Percentiles rank a stretch among this genome's conserved stretches.
These are phyloP conservation scores for Candida namnaoensis DNA, from an alignment of 805 yeast species.

Conservation along the genomic window DNA sequence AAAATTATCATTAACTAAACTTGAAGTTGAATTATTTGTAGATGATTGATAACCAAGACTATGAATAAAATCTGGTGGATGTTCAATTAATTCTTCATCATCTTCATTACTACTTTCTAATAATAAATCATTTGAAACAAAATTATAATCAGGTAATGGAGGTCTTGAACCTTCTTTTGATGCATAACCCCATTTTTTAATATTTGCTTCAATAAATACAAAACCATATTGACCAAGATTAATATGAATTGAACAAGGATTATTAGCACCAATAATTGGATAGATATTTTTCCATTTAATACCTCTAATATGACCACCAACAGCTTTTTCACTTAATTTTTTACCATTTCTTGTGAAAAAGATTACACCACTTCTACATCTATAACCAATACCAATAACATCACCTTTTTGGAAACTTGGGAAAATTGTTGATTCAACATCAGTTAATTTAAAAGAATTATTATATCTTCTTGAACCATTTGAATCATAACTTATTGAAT, in stretches of 20 bases:
- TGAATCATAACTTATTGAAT: slow-evolving; percentile 83
- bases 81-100: slow-evolving; percentile 16
- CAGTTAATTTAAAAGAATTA: slow-evolving; percentile 53
- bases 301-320: slow-evolving; percentile 72
- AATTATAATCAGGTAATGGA: slow-evolving; percentile 90
- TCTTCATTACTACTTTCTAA: slow-evolving; percentile 46
- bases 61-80: slow-evolving; percentile 18
- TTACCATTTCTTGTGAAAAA: slow-evolving; percentile 95
- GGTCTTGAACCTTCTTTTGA: slow-evolving; percentile 80
- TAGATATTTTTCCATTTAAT: slow-evolving; percentile 64
- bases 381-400: slow-evolving; percentile 86
- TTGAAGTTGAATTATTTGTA: slow-evolving; percentile 14
- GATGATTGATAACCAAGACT: slow-evolving; percentile 19
- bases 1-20: slow-evolving; percentile 19
- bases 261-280: slow-evolving; percentile 86
- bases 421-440: slow-evolving; percentile 39
- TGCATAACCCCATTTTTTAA: slow-evolving; percentile 79
- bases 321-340: slow-evolving; percentile 69
- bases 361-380: slow-evolving; percentile 73
- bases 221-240: slow-evolving; percentile 81
- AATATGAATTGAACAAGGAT: slow-evolving; percentile 76
- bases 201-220: slow-evolving; percentile 78
- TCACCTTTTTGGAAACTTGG: slow-evolving; percentile 74
- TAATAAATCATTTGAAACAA: slow-evolving; percentile 68
- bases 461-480: slow-evolving; percentile 73